Evolutionary conservation across 2,329 filamentous ascomycete genomes (phyloP).

Genomic region (Zymoseptoria brevis): DNA sequence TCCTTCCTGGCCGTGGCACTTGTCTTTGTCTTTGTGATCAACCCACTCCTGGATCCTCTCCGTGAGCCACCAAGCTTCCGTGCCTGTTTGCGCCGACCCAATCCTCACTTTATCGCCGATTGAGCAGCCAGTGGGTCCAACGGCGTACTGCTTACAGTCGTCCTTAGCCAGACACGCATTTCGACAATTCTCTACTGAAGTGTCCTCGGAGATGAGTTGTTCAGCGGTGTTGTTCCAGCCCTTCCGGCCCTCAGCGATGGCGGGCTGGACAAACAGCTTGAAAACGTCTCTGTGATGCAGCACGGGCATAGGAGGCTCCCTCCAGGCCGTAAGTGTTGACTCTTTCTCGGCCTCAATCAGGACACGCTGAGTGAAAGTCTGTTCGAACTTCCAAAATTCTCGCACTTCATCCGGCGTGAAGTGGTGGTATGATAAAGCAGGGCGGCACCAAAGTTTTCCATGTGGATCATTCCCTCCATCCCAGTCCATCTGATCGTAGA

Average conservation of each 20-base stretch:
- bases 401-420: slow-evolving; percentile 20
- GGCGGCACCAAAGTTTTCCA: slow-evolving; percentile 35
- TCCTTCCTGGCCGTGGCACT: slow-evolving; percentile 8
- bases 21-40: slow-evolving; percentile 10
- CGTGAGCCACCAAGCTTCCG: slow-evolving; percentile 20
- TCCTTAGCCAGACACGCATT: slow-evolving; percentile 14
- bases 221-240: slow-evolving; percentile 25
- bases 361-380: slow-evolving; percentile 17
- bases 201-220: slow-evolving; percentile 9
- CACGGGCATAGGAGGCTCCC: slow-evolving; percentile 9
- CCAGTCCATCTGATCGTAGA: slow-evolving; percentile 31
- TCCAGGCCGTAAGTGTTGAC: slow-evolving; percentile 3
- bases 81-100: slow-evolving; percentile 11
- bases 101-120: slow-evolving; percentile 13
- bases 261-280: slow-evolving; percentile 20
- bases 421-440: slow-evolving; percentile 33
- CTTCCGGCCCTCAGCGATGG: slow-evolving; percentile 11
- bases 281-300: slow-evolving; percentile 27
- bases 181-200: slow-evolving; percentile 18
- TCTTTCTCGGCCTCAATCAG: background rate
- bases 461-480: slow-evolving; percentile 17
- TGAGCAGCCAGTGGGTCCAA: slow-evolving; percentile 16
- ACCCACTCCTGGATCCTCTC: slow-evolving; percentile 15
- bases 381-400: slow-evolving; percentile 25
- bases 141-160: slow-evolving; percentile 22